A percentile compares a stretch with the other conserved stretches of the same genome.
Conservation (phyloP, 495 filamentous ascomycete species). For the Penicillium macrosclerotiorum region DNA sequence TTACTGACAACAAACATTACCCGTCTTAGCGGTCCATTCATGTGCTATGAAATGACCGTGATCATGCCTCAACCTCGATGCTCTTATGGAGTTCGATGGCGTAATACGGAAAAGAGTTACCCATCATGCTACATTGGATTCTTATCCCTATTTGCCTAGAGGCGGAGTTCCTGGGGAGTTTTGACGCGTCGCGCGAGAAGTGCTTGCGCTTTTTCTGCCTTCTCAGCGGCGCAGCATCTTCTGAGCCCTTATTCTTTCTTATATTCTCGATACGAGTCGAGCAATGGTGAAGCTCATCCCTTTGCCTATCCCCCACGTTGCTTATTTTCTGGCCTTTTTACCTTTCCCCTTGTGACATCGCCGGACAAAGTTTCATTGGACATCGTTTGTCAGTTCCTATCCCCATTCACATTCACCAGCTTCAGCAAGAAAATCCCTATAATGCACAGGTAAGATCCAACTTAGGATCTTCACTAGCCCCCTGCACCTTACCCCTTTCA, state of each 20-base stretch:
- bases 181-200: conserved; percentile 2
- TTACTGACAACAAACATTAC: not conserved
- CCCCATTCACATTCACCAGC: not conserved
- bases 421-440: not conserved
- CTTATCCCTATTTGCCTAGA: conserved; percentile 5
- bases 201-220: conserved; percentile 17
- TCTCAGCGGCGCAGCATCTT: conserved; percentile 20
- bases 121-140: not conserved
- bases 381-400: not conserved
- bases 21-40: not conserved
- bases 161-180: conserved; percentile 21
- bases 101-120: not conserved
- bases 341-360: not conserved
- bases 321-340: not conserved
- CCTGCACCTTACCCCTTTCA: not conserved
- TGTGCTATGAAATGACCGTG: conserved; percentile 4
- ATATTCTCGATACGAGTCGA: conserved; percentile 16
- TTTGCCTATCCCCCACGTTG: conserved; percentile 5
- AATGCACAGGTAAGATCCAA: conserved; percentile 6
- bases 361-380: not conserved
- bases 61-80: conserved; percentile 2
- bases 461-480: not conserved
- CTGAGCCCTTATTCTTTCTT: conserved; percentile 9
- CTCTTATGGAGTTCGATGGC: conserved; percentile 11
- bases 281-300: conserved; percentile 12